phyloP scores from a whole-genome alignment of 495 filamentous ascomycete species.

The Sordaria brevicollis region DNA sequence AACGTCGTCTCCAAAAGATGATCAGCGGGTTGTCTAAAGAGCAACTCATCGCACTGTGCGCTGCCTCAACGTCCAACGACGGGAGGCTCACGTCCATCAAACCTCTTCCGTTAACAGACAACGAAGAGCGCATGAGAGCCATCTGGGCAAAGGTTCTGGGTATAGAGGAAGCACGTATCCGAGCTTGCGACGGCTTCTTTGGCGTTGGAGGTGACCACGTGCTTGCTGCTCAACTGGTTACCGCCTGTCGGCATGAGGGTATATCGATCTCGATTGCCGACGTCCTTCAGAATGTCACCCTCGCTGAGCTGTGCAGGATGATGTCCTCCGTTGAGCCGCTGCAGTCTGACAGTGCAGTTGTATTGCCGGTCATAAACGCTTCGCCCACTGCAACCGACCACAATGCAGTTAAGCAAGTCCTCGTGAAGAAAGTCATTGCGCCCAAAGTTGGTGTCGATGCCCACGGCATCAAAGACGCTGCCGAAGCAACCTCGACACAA shows the following conservation, averaged over 20 bases:
- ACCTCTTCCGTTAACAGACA: constrained; percentile 31
- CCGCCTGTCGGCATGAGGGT: constrained; percentile 26
- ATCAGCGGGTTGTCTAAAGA: constrained; percentile 27
- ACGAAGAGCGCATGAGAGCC: constrained; percentile 31
- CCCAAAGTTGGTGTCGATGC: constrained; percentile 26
- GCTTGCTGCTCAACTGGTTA: constrained; percentile 28
- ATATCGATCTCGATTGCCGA: constrained; percentile 28
- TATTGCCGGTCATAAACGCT: neutral
- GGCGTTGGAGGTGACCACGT: constrained; percentile 33
- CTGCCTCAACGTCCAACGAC: constrained; percentile 21
- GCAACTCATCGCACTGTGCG: constrained; percentile 26
- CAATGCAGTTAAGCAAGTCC: constrained; percentile 17
- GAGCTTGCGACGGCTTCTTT: constrained; percentile 33
- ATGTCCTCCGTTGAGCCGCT: constrained; percentile 12
- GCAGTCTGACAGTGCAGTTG: constrained; percentile 2
- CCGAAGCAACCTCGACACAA: constrained; percentile 33
- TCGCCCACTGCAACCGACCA: constrained; percentile 5
- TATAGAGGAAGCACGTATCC: constrained; percentile 27
- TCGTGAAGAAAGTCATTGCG: constrained; percentile 22
- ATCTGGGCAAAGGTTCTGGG: constrained; percentile 34
- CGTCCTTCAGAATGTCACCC: constrained; percentile 23
- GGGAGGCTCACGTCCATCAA: constrained; percentile 25
- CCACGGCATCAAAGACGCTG: constrained; percentile 28
- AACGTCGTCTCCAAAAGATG: constrained; percentile 29
- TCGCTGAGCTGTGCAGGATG: constrained; percentile 30